Conservation (phyloP, 2,329 filamentous ascomycete genomes). For the Eutypella sp. region DNA sequence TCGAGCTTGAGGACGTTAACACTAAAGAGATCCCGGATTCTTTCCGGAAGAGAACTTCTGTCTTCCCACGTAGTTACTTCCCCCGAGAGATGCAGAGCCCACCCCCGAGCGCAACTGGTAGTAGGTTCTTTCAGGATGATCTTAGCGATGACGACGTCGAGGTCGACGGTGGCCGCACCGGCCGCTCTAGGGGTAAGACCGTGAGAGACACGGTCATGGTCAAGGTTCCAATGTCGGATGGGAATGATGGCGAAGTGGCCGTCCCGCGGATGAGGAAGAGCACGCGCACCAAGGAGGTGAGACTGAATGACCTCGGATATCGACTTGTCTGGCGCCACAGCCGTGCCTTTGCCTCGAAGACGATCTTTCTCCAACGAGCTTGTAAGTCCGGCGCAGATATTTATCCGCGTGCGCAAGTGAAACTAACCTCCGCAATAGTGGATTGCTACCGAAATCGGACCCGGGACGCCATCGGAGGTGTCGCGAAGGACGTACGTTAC, state of each 20-base stretch:
- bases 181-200: constrained; percentile 30
- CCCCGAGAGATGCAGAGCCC: constrained; percentile 89
- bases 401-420: constrained; percentile 1
- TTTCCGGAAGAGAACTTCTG: constrained; percentile 83
- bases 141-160: constrained; percentile 52
- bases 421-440: constrained; percentile 47
- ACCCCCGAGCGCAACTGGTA: constrained; percentile 68
- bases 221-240: constrained; percentile 62
- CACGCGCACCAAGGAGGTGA: constrained; percentile 75
- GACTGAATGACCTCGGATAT: constrained; percentile 87
- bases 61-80: constrained; percentile 88
- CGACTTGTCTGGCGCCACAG: constrained; percentile 97
- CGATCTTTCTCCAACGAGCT: constrained; percentile 84
- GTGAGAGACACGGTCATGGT: constrained; percentile 40
- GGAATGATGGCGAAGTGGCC: constrained; percentile 65
- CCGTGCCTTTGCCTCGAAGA: constrained; percentile 80
- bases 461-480: constrained; percentile 56
- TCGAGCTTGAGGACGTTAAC: constrained; percentile 88
- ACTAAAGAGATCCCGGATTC: constrained; percentile 95
- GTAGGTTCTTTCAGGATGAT: constrained; percentile 69
- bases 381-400: no score
- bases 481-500: constrained; percentile 67
- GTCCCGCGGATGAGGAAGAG: constrained; percentile 69
- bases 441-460: constrained; percentile 77
- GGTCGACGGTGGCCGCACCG: constrained; percentile 41